These are phyloP conservation scores for Leccinellum luteum DNA, from an alignment of 768 basidiomycete species.

Conservation along the genomic window DNA sequence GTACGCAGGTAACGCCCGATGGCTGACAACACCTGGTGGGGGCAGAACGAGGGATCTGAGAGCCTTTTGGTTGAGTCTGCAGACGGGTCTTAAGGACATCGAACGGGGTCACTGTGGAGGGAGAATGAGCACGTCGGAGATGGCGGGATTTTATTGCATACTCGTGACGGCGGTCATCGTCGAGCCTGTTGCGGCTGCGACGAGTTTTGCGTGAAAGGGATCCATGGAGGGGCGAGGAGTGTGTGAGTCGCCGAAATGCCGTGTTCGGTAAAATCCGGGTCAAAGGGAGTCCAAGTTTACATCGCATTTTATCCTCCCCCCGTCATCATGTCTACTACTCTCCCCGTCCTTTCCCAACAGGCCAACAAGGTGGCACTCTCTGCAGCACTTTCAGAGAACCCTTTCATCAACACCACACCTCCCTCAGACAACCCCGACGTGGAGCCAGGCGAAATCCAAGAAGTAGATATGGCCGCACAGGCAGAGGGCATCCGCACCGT, in stretches of 20 bases:
- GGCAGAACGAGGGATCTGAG: conserved; percentile 52
- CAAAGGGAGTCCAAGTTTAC: background rate
- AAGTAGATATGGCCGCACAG: conserved; percentile 80
- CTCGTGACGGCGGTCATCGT: conserved; percentile 82
- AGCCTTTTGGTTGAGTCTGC: conserved; percentile 79
- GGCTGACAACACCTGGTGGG: conserved; percentile 71
- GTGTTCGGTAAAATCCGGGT: conserved; percentile 27
- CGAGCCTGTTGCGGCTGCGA: conserved; percentile 77
- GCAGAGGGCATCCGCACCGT: conserved; percentile 86
- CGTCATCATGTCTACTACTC: conserved; percentile 34
- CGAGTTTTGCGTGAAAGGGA: conserved; percentile 72
- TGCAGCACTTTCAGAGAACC: conserved; percentile 65
- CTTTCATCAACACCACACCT: conserved; percentile 9
- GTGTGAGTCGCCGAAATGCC: background rate
- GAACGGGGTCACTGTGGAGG: conserved; percentile 91
- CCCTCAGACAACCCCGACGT: conserved; percentile 37
- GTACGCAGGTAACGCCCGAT: conserved; percentile 49
- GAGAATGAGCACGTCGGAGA: conserved; percentile 8
- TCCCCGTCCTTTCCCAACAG: conserved; percentile 66
- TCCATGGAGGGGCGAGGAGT: conserved; percentile 41
- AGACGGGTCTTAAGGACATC: conserved; percentile 97
- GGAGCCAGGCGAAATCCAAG: conserved; percentile 85
- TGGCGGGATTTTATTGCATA: conserved; percentile 34
- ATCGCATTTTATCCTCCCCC: background rate
- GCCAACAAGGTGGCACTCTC: conserved; percentile 78